phyloP scores from a whole-genome alignment of 225 moss, liverwort and hornwort species.

The Ulota crispa region DNA sequence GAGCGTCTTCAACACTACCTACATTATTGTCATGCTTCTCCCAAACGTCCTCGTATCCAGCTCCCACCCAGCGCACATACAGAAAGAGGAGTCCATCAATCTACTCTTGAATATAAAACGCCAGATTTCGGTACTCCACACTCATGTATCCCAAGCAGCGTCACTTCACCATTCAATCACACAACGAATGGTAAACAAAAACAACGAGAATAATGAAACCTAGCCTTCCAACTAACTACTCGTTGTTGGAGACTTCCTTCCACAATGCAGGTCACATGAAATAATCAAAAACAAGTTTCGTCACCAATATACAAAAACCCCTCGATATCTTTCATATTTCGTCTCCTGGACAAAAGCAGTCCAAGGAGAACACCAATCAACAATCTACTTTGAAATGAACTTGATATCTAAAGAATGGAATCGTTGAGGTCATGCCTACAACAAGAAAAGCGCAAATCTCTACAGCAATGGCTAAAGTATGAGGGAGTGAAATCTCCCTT shows the following conservation, averaged over 20 bases:
- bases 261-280: neutral
- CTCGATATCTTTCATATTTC: neutral
- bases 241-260: neutral
- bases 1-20: neutral
- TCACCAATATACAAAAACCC: neutral
- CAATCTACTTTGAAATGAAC: neutral
- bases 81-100: neutral
- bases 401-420: conserved; percentile 19
- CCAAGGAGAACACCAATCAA: neutral
- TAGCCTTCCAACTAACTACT: neutral
- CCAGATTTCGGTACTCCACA: neutral
- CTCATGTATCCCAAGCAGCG: neutral
- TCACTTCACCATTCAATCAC: neutral
- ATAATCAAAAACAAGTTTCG: conserved; percentile 8
- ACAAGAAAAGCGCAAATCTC: conserved; percentile 10
- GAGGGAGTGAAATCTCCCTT: conserved; percentile 32
- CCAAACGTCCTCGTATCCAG: neutral
- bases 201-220: neutral
- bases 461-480: conserved; percentile 17
- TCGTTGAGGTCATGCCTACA: conserved; percentile 1
- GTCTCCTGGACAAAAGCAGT: neutral
- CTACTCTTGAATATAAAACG: neutral
- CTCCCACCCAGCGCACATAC: neutral
- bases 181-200: neutral
- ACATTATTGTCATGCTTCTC: conserved; percentile 1